phyloP scores from a whole-genome alignment of 2,329 filamentous ascomycete genomes.

The Cordyceps cicadae region DNA sequence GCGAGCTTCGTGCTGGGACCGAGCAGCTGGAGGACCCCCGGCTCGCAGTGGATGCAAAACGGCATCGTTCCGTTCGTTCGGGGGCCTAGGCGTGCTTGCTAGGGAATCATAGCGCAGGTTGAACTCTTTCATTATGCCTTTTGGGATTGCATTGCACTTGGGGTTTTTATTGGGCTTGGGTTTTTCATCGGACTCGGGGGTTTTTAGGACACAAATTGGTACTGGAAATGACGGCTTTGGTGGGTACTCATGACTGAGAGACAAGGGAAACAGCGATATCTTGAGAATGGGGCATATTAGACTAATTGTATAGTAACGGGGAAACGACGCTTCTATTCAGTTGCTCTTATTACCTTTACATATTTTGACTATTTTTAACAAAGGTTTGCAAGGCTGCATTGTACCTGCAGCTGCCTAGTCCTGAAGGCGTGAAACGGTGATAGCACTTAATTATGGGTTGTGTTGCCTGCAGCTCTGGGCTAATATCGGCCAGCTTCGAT shows the following conservation, averaged over 20 bases:
- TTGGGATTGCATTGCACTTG: too few relatives aligned
- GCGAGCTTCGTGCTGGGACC: not conserved
- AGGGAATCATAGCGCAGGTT: not conserved
- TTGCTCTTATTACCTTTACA: not conserved
- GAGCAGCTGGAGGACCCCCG: not conserved
- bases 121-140: not conserved
- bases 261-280: not conserved
- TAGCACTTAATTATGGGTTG: not conserved
- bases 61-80: conserved; percentile 12
- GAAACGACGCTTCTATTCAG: not conserved
- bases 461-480: conserved; percentile 3
- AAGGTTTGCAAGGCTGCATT: too few relatives aligned
- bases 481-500: not conserved
- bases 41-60: conserved; percentile 13
- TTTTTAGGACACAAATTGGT: not conserved
- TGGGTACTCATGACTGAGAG: not conserved
- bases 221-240: not conserved
- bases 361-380: not conserved
- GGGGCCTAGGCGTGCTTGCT: not conserved
- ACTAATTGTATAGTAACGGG: conserved; percentile 6
- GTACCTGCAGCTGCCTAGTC: too few relatives aligned
- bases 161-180: too few relatives aligned
- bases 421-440: not conserved
- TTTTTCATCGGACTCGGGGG: too few relatives aligned
- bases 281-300: not conserved